These are phyloP conservation scores for Testicularia cyperi DNA, from an alignment of 1,284 basidiomycete species.

Conservation along the genomic window DNA sequence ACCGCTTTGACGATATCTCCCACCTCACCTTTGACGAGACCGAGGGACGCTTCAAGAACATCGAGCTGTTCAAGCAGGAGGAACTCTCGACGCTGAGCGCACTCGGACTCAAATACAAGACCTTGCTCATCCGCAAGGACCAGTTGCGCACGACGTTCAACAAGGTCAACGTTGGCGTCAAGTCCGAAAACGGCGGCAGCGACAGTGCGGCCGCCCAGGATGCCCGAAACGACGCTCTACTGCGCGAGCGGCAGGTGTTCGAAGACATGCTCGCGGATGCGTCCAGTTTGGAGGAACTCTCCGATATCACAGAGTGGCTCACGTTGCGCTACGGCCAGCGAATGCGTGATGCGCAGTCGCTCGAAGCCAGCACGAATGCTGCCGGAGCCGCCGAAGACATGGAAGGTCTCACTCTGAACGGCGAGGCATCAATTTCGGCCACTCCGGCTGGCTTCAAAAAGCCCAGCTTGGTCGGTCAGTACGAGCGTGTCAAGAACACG, in stretches of 20 bases:
- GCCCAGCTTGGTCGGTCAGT: slow-evolving; percentile 80
- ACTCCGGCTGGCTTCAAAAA: slow-evolving; percentile 68
- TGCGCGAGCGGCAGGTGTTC: slow-evolving; percentile 21
- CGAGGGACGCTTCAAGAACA: slow-evolving; percentile 22
- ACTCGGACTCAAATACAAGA: slow-evolving; percentile 63
- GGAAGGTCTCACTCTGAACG: slow-evolving; percentile 27
- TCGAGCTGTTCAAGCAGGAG: slow-evolving; percentile 48
- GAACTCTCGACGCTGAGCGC: slow-evolving; percentile 68
- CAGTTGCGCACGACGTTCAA: slow-evolving; percentile 48
- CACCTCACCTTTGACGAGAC: slow-evolving; percentile 64
- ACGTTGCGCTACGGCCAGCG: slow-evolving; percentile 71
- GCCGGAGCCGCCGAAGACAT: slow-evolving; percentile 65
- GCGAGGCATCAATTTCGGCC: slow-evolving; percentile 57
- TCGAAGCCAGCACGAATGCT: slow-evolving; percentile 74
- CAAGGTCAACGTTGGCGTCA: slow-evolving; percentile 64
- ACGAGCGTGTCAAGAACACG: slow-evolving; percentile 80
- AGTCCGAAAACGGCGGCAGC: slow-evolving; percentile 70
- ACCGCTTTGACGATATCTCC: slow-evolving; percentile 86
- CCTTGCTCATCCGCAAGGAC: slow-evolving; percentile 49
- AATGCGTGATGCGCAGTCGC: slow-evolving; percentile 51
- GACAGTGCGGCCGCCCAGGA: slow-evolving; percentile 57
- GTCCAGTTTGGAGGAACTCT: slow-evolving; percentile 76
- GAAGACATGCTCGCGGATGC: slow-evolving; percentile 59
- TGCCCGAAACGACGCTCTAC: slow-evolving; percentile 5
- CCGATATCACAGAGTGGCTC: slow-evolving; percentile 90